Evolutionary conservation across 371 early-diverging fungal genomes (phyloP).

Genomic region (Mucor saturninus): DNA sequence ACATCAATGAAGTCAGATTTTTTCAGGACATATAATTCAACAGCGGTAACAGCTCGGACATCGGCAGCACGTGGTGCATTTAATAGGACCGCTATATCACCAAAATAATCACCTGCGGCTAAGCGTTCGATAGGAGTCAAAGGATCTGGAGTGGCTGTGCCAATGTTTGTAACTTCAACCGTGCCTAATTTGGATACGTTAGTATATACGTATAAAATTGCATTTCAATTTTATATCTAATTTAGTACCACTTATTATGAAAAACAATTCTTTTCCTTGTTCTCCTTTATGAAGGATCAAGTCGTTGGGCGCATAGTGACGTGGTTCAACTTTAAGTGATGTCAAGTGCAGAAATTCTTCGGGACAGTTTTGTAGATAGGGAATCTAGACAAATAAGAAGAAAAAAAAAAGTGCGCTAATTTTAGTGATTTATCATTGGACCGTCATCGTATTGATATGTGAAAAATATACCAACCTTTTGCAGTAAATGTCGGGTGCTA

Average conservation of each 20-base stretch:
- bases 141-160: conserved; percentile 3
- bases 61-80: conserved; percentile 81
- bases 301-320: conserved; percentile 53
- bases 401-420: neutral
- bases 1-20: conserved; percentile 52
- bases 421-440: neutral
- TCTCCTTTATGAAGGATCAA: conserved; percentile 71
- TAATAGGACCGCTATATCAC: conserved; percentile 82
- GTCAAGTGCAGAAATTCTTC: conserved; percentile 58
- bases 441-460: conserved; percentile 1
- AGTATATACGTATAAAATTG: neutral
- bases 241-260: conserved; percentile 72
- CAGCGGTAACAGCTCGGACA: conserved; percentile 66
- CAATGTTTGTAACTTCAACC: conserved; percentile 35
- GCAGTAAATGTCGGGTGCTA: conserved; percentile 33
- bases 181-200: conserved; percentile 27
- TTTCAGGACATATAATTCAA: conserved; percentile 59
- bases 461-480: conserved; percentile 28
- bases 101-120: conserved; percentile 67
- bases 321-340: conserved; percentile 57
- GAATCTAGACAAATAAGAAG: conserved; percentile 39
- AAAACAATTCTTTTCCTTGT: conserved; percentile 78
- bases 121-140: conserved; percentile 30
- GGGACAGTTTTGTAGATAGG: conserved; percentile 55
- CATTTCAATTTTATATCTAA: conserved; percentile 4